Evolutionary conservation across 2,329 filamentous ascomycete species (phyloP).

Genomic region (Monilinia fructicola): DNA sequence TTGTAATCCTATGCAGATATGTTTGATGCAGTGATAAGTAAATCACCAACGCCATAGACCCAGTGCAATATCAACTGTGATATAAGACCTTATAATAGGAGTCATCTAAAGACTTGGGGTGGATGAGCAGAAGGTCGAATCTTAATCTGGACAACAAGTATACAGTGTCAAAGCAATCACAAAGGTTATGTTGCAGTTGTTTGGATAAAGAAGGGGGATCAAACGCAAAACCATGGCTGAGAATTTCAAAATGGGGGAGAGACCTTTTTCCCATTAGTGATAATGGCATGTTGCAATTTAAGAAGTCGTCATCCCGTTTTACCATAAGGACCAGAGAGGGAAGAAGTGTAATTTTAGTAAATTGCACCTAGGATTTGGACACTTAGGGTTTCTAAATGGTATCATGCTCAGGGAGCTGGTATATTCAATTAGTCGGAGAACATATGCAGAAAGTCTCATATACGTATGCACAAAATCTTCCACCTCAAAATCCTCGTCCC

Average conservation of each 20-base stretch:
- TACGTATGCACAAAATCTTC: background rate
- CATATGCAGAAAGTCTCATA: background rate
- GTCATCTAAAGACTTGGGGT: no score
- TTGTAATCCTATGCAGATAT: background rate
- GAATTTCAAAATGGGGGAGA: background rate
- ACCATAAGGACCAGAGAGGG: background rate
- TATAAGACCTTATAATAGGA: no score
- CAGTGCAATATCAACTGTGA: no score
- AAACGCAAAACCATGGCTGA: background rate
- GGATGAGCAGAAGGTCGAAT: background rate
- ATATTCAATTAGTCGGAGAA: constrained; percentile 5
- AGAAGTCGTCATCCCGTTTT: no score
- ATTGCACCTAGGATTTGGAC: background rate
- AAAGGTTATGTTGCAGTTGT: background rate
- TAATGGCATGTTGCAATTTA: background rate
- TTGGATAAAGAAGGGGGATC: no score
- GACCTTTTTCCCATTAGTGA: background rate
- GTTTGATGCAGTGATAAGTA: background rate
- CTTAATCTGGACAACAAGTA: background rate
- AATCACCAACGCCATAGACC: background rate
- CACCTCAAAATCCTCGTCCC: constrained; percentile 23
- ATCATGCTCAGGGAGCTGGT: constrained; percentile 2
- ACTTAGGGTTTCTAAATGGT: background rate
- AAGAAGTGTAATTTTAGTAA: background rate
- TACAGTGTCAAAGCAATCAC: background rate